phyloP scores from a whole-genome alignment of 2,329 filamentous ascomycete genomes.

The Colletotrichum sidae region DNA sequence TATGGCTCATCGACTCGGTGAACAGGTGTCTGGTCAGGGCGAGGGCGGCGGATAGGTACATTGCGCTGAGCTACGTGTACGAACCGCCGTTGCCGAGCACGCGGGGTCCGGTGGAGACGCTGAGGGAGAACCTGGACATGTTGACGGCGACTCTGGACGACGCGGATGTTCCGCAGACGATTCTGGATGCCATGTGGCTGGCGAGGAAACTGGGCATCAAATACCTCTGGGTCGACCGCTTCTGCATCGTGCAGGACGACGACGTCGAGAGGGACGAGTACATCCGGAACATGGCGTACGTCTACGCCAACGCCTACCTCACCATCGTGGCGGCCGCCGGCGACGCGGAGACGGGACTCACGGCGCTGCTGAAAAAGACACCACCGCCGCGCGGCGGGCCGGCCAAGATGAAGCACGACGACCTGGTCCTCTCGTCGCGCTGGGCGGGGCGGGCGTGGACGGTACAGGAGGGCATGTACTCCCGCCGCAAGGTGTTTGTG shows the following conservation, averaged over 20 bases:
- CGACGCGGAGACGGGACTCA: constrained; percentile 51
- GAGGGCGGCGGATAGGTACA: constrained; percentile 53
- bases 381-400: constrained; percentile 43
- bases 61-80: constrained; percentile 61
- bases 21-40: constrained; percentile 53
- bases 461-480: constrained; percentile 56
- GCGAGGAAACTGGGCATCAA: constrained; percentile 55
- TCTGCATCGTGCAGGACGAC: constrained; percentile 60
- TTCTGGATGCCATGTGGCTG: constrained; percentile 58
- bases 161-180: constrained; percentile 53
- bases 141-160: constrained; percentile 50
- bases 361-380: constrained; percentile 32
- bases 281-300: constrained; percentile 56
- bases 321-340: constrained; percentile 57
- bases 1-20: constrained; percentile 55
- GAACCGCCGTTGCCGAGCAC: constrained; percentile 43
- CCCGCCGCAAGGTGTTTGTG: constrained; percentile 56
- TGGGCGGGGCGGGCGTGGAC: constrained; percentile 58
- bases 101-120: constrained; percentile 44
- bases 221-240: constrained; percentile 59
- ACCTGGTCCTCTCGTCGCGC: constrained; percentile 51
- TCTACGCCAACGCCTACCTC: constrained; percentile 58
- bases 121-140: constrained; percentile 50
- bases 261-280: constrained; percentile 52
- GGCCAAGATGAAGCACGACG: constrained; percentile 48